Evolutionary conservation across 1,284 basidiomycete species (phyloP).

Genomic region (Puccinia triticina): DNA sequence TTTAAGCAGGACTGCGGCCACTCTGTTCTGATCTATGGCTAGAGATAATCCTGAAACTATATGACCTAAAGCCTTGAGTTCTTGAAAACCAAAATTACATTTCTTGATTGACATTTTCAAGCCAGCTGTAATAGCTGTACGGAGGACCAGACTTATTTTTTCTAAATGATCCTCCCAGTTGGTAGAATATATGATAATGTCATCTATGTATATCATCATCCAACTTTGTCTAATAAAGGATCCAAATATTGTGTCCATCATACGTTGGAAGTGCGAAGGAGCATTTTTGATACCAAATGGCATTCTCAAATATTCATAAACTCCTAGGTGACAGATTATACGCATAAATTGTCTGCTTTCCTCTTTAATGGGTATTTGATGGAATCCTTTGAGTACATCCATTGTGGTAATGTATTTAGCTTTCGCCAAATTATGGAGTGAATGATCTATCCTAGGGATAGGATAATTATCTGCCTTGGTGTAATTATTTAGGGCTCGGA

Average conservation of each 20-base stretch:
- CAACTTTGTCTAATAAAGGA: constrained; percentile 2
- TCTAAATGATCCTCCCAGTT: not conserved
- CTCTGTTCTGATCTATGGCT: not conserved
- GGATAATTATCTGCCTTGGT: too few relatives aligned
- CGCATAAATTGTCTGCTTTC: not conserved
- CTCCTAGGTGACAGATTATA: too few relatives aligned
- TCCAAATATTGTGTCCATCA: constrained; percentile 18
- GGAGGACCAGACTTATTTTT: not conserved
- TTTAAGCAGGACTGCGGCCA: not conserved
- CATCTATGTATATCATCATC: constrained; percentile 7
- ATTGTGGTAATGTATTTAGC: constrained; percentile 5
- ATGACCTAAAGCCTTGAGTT: not conserved
- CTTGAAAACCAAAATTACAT: not conserved
- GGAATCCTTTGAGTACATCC: constrained; percentile 28
- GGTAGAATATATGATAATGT: not conserved
- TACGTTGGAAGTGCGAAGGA: constrained; percentile 37
- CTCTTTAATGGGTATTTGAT: not conserved
- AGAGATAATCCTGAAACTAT: constrained; percentile 9
- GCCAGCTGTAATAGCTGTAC: not conserved
- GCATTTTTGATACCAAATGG: not conserved
- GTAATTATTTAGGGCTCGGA: not conserved
- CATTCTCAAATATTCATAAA: constrained; percentile 16
- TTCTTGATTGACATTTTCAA: not conserved
- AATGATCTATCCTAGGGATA: too few relatives aligned
- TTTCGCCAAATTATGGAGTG: not conserved